phyloP scores from a whole-genome alignment of 176 grass and related monocot genomes.

The Eleusine indica region DNA sequence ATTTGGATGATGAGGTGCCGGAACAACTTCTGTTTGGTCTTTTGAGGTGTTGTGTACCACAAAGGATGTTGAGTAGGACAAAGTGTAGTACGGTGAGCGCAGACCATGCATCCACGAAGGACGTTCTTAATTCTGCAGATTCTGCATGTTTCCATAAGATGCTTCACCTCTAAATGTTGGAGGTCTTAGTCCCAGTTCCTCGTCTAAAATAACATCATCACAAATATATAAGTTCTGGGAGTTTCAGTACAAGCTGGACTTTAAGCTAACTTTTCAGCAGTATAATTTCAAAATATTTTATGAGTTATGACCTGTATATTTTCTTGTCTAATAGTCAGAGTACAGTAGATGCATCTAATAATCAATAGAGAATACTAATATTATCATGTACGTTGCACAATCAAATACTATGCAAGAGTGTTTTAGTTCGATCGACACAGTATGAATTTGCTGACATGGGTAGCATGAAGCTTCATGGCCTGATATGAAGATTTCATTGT shows the following conservation, averaged over 20 bases:
- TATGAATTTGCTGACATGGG: constrained; percentile 10
- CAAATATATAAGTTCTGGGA: not conserved
- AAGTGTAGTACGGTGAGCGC: constrained; percentile 33
- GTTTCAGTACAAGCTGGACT: constrained; percentile 3
- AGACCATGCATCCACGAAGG: constrained; percentile 45
- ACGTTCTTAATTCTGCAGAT: constrained; percentile 55
- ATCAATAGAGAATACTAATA: constrained; percentile 3
- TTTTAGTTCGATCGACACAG: not conserved
- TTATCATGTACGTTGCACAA: not conserved
- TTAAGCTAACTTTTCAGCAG: not conserved
- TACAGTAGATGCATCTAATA: constrained; percentile 7
- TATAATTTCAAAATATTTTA: not conserved
- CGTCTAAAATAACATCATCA: constrained; percentile 8
- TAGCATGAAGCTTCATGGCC: not conserved
- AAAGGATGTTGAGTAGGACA: constrained; percentile 49
- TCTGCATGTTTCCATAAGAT: constrained; percentile 45
- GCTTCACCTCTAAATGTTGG: constrained; percentile 35
- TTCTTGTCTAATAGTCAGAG: not conserved
- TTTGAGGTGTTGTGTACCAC: constrained; percentile 50
- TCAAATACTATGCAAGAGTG: not conserved
- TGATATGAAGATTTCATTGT: not conserved
- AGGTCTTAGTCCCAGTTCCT: constrained; percentile 24
- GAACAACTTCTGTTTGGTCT: constrained; percentile 61
- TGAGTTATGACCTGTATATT: not conserved
- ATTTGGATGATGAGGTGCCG: constrained; percentile 47